Conservation (phyloP, 2,329 filamentous ascomycete genomes). For the Arthrobotrys iridis region DNA sequence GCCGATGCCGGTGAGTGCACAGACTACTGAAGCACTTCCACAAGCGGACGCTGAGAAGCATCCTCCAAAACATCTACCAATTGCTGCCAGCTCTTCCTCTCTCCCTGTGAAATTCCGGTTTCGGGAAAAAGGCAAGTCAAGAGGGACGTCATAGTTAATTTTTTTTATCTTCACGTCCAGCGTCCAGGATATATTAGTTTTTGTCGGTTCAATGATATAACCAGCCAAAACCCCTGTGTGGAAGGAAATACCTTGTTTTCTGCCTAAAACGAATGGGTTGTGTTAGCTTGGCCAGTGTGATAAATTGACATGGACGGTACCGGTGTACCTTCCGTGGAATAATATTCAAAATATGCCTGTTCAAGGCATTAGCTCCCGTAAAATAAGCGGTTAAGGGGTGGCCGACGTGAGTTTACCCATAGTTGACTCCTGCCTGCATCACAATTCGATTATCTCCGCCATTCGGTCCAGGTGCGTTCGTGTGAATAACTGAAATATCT, state of each 20-base stretch:
- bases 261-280: neutral
- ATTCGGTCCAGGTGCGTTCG: too few relatives aligned
- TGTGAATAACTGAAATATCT: neutral
- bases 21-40: neutral
- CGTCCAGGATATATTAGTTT: neutral
- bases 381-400: neutral
- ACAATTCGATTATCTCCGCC: neutral
- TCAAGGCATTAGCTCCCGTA: neutral
- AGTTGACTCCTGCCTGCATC: neutral
- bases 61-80: neutral
- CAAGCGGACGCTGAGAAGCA: neutral
- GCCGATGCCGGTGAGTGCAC: constrained; percentile 7
- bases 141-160: neutral
- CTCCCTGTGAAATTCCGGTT: constrained; percentile 3
- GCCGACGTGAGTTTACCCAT: neutral
- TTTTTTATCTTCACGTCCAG: neutral
- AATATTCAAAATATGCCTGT: neutral
- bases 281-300: neutral
- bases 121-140: neutral
- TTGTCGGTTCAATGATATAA: neutral
- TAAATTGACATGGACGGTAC: neutral
- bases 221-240: neutral
- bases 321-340: neutral
- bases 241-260: neutral
- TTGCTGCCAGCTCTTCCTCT: neutral